Evolutionary conservation across 176 grass and related monocot species (phyloP).

Genomic region (Carex scoparia): DNA sequence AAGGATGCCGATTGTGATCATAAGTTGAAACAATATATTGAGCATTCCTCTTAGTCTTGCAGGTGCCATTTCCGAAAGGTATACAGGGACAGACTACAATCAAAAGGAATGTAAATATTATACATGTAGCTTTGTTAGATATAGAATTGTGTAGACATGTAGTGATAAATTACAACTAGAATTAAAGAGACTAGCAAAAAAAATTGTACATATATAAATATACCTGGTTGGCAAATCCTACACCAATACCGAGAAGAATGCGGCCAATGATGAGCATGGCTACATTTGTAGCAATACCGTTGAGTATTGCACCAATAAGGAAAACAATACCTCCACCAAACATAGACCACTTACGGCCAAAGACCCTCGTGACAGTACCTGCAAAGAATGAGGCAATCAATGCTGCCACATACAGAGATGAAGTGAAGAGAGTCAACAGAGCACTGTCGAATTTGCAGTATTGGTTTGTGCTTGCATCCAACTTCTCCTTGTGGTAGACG

Average conservation of each 20-base stretch:
- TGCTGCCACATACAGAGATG: slow-evolving; percentile 68
- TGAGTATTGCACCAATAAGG: slow-evolving; percentile 50
- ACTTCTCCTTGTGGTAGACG: slow-evolving; percentile 47
- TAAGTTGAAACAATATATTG: slow-evolving; percentile 71
- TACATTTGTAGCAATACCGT: slow-evolving; percentile 42
- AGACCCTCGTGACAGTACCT: slow-evolving; percentile 51
- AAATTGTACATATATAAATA: background rate
- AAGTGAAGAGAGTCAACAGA: slow-evolving; percentile 77
- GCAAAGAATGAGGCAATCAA: slow-evolving; percentile 68
- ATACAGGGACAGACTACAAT: slow-evolving; percentile 45
- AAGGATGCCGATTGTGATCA: slow-evolving; percentile 68
- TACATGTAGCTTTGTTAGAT: background rate
- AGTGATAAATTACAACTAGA: background rate
- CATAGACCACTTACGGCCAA: slow-evolving; percentile 91
- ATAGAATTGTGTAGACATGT: background rate
- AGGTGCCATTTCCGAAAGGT: slow-evolving; percentile 69
- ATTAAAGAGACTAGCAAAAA: background rate
- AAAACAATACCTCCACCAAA: slow-evolving; percentile 74
- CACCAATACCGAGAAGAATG: slow-evolving; percentile 55
- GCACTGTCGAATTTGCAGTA: slow-evolving; percentile 94
- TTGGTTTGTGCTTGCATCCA: slow-evolving; percentile 43
- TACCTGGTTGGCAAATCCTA: slow-evolving; percentile 64
- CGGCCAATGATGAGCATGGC: slow-evolving; percentile 65
- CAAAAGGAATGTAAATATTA: background rate
- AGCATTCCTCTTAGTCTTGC: slow-evolving; percentile 53